A percentile compares a stretch with the other conserved stretches of the same genome.
These are phyloP conservation scores for Rhexocercosporidium sp. DNA, from an alignment of 2,329 filamentous ascomycete species.

Conservation along the genomic window DNA sequence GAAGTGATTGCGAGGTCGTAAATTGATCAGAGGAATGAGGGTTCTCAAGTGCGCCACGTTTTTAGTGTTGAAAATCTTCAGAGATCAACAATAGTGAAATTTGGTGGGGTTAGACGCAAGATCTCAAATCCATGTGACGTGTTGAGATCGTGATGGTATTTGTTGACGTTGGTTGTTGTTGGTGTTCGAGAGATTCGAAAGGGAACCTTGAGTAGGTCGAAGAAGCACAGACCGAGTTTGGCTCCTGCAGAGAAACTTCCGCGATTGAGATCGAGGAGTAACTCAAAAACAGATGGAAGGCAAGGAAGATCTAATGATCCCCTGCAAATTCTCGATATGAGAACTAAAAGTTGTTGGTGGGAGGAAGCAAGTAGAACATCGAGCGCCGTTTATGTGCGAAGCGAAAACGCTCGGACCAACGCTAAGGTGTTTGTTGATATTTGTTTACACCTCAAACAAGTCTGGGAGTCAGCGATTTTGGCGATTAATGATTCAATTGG, in stretches of 20 bases:
- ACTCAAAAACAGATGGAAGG: neutral
- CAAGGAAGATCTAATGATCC: neutral
- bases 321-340: neutral
- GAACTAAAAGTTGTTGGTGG: neutral
- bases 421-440: neutral
- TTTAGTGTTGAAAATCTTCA: neutral
- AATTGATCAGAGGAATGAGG: neutral
- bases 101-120: too few relatives aligned
- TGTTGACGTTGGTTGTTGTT: neutral
- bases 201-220: neutral
- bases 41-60: too few relatives aligned
- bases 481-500: neutral
- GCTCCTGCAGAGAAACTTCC: neutral
- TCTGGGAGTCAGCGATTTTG: neutral
- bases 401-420: neutral
- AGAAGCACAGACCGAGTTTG: neutral
- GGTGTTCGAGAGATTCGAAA: too few relatives aligned
- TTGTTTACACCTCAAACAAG: neutral
- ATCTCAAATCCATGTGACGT: neutral
- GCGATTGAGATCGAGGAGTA: neutral
- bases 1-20: neutral
- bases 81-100: neutral
- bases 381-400: neutral
- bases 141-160: neutral
- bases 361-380: neutral